Percentiles rank a stretch among this genome's conserved stretches.
Evolutionary conservation across 179 eudicot genomes (phyloP).

Genomic region (Actinidia arguta): DNA sequence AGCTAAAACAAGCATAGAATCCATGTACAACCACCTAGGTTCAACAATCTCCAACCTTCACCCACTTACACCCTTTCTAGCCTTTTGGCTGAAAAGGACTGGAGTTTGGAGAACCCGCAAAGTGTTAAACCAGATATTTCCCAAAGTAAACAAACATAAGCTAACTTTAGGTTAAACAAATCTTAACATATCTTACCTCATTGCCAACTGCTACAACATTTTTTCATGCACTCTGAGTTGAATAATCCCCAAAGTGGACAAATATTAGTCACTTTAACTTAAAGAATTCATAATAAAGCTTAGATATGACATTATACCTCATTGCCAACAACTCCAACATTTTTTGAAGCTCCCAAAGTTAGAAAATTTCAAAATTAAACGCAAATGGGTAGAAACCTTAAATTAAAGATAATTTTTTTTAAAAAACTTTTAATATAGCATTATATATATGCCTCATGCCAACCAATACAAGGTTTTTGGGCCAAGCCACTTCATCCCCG

Average conservation of each 20-base stretch:
- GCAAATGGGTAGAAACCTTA: no score
- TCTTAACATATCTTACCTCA: neutral
- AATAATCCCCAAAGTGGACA: neutral
- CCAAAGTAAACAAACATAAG: neutral
- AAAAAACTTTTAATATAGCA: neutral
- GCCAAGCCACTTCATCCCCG: slow-evolving; percentile 3
- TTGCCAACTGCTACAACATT: no score
- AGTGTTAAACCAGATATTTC: neutral
- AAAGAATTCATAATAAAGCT: neutral
- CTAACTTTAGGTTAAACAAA: neutral
- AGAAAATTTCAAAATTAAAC: neutral
- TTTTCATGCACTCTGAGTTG: no score
- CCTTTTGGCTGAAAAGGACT: no score
- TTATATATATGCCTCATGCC: neutral
- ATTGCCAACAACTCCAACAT: neutral
- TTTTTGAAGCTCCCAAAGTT: neutral
- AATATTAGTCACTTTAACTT: neutral
- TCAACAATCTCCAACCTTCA: no score
- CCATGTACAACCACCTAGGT: no score
- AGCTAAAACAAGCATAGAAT: no score
- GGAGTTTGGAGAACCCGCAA: neutral
- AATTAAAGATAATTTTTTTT: no score
- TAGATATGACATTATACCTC: neutral
- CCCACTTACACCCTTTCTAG: no score
- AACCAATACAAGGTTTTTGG: neutral